Base-by-base conservation (phyloP, 495 filamentous ascomycete species). In the Aspergillus avenaceus region DNA sequence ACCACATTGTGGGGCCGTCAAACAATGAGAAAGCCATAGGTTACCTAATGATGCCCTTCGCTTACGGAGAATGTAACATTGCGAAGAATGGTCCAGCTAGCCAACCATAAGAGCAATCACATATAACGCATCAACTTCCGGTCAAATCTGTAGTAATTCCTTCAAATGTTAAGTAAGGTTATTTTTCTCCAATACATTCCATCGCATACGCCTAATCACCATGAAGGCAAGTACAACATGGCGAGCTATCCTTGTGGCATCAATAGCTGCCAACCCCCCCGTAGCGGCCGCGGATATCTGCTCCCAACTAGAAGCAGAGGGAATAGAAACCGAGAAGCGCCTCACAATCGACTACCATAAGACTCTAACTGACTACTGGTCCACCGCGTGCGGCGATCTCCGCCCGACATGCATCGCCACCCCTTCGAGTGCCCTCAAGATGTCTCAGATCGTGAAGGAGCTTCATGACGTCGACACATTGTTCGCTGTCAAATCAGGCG, bases 401-500 rank as follows among this genome's bases (percentile, higher is more conserved):
- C 60, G 59, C 41, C 70, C 70, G 14, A 70, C 56, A 56, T 73
- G 70, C 23, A 73, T 73, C 41, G 66, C 65, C 11, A 62, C 58
- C 8, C 70, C 70, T 1, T 64, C 65, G 1, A 73, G 65, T 43
- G 59, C 65, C 7, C 53, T 54, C 5, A 66, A 73, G 37, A 66
- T 73, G 60, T 60, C 70, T 4, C 59, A 64, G 28, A 49, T 73
- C 4, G 62, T 73, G 44, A 64, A 57, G 44, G 55, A 66, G n/a
- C 54, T 73, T 21, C 68, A 70, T 12, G 32, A 67, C n/a, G 54
- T 62, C 14, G 64, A 69, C 3, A 65, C 64, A 13, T 47, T 67
- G 13, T 73, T 73, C 41, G 68, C 69, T 0, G 60, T 73, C 36
- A 73, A 73, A 51, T 71, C 68, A 19, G 70, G 70, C n/a, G 70